Base-by-base conservation (phyloP, 345 rosid species). In the Microthlaspi erraticum region DNA sequence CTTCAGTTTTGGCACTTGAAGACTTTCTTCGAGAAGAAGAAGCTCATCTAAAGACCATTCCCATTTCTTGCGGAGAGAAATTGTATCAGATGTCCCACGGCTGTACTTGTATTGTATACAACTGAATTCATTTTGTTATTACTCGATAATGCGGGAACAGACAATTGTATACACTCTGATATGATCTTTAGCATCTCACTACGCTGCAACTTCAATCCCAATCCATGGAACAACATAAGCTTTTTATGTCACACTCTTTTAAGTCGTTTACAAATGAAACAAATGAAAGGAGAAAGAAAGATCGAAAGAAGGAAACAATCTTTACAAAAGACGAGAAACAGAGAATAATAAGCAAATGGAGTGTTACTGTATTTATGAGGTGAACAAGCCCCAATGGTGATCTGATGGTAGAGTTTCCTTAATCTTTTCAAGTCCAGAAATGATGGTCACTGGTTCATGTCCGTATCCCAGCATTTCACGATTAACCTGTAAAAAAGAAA, bases 351-450 rank as follows among this genome's bases (percentile, higher is more conserved):
- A 62, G 64, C 65, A 68, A 68, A 54, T 65, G 38, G 10, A 66
- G 43, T 60, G 44, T 18, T 14, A 20, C 45, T 61, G 20, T 51
- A 26, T 2, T 80, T 79, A 88, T 7, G 91, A 17, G 53, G 74
- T 93, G 86, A 94, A 91, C 81, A 91, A 67, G 76, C 72, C 82
- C 97, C 99, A 94, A 76, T 76, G 88, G 78, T 89, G 90, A 81
- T 89, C 99, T 14, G 84, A 0, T 46, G 86, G 89, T 32, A 79
- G 52, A 60, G 9, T 76, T 75, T 91, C 95, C 85, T 88, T 89
- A 46, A 94, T 85, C 89, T 86, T 91, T 72, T 94, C 96, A 20
- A 94, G 95, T 76, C 99, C 82, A 94, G 73, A 84, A 94, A 94
- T 16, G 97, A 70, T 19, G 95, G 99, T 76, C 97, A 89, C 73